These are phyloP conservation scores for Ambrosia artemisiifolia DNA, from an alignment of 129 eudicot genomes.

Conservation along the genomic window DNA sequence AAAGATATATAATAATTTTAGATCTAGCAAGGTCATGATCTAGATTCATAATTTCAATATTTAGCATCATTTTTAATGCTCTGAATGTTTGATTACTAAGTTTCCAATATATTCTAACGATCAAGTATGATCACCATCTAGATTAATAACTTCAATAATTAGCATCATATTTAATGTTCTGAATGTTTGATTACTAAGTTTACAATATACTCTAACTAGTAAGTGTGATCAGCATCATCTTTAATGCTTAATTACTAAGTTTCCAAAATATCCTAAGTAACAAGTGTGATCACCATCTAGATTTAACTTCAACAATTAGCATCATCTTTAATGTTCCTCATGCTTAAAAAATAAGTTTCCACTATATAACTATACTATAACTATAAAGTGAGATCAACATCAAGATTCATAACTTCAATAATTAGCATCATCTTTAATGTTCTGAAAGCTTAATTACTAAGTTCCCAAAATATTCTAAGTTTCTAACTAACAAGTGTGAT, in stretches of 20 bases:
- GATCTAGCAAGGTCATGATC: not conserved
- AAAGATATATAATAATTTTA: conserved; percentile 11
- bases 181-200: not conserved
- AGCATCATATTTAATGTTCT: conserved; percentile 9
- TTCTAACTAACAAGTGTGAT: not conserved
- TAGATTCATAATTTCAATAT: not conserved
- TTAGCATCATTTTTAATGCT: conserved; percentile 9
- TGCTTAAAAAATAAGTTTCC: not conserved
- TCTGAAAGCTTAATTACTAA: not conserved
- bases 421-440: conserved; percentile 12
- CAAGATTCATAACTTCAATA: not conserved
- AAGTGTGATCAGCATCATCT: conserved; percentile 11
- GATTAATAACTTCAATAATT: not conserved
- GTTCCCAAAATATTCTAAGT: not conserved
- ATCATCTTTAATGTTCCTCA: conserved; percentile 2
- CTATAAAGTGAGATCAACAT: not conserved
- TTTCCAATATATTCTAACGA: not conserved
- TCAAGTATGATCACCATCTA: conserved; percentile 5
- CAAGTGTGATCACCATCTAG: conserved; percentile 11
- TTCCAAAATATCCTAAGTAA: not conserved
- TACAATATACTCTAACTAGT: not conserved
- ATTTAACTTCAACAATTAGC: no score
- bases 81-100: conserved; percentile 1
- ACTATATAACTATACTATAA: no score
- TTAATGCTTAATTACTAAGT: conserved; percentile 3